Conservation (phyloP, 768 basidiomycete genomes). For the Ramaria rubella region DNA sequence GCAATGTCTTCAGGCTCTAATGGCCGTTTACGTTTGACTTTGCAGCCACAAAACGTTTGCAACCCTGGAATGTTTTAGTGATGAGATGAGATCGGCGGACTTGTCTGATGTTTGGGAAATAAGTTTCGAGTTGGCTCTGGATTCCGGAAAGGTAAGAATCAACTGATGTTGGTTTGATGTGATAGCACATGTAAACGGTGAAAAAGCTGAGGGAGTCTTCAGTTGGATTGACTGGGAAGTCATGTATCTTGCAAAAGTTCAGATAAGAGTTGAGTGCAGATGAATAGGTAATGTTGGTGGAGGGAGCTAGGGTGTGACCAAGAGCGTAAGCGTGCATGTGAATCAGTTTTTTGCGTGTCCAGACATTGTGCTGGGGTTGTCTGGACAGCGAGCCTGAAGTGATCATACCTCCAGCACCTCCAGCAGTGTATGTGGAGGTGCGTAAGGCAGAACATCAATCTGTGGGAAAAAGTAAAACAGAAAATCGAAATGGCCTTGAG, state of each 20-base stretch:
- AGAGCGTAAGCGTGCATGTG: slow-evolving; percentile 11
- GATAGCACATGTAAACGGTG: slow-evolving; percentile 9
- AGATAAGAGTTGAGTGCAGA: slow-evolving; percentile 11
- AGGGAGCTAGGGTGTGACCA: slow-evolving; percentile 10
- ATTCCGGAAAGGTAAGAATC: slow-evolving; percentile 22
- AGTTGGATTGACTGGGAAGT: slow-evolving; percentile 6
- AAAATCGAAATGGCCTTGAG: neutral
- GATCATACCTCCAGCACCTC: neutral
- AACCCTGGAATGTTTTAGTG: slow-evolving; percentile 20
- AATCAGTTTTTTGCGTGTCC: slow-evolving; percentile 10
- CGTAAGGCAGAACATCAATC: neutral
- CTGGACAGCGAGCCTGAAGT: neutral
- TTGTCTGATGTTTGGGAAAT: too few species aligned
- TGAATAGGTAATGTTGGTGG: slow-evolving; percentile 5
- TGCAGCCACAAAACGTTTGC: slow-evolving; percentile 15
- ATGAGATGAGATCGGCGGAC: slow-evolving; percentile 10
- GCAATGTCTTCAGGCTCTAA: too few species aligned
- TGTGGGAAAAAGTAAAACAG: neutral
- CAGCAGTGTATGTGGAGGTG: neutral
- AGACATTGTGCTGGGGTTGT: slow-evolving; percentile 10
- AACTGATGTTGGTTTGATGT: slow-evolving; percentile 21
- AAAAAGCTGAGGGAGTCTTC: slow-evolving; percentile 16
- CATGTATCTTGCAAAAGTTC: slow-evolving; percentile 6
- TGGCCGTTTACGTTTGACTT: slow-evolving; percentile 23
- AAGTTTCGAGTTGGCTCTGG: slow-evolving; percentile 16